phyloP scores from a whole-genome alignment of 1,139 yeast species.

The Kodamaea sp. region DNA sequence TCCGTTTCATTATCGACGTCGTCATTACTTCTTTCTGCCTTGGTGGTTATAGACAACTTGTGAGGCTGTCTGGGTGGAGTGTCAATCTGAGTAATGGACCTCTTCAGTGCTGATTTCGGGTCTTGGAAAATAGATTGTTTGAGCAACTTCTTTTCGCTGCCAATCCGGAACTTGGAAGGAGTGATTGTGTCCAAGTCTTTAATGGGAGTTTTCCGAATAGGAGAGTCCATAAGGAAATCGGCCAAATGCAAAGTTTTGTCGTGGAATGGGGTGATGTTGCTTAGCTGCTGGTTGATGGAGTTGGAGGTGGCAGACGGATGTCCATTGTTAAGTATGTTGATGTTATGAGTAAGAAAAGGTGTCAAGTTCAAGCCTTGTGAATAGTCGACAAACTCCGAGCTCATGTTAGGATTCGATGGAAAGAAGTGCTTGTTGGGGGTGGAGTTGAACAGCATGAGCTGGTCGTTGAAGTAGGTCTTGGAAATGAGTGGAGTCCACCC shows the following conservation, averaged over 20 bases:
- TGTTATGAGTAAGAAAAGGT: constrained; percentile 45
- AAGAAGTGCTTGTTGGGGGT: constrained; percentile 31
- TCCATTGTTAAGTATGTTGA: constrained; percentile 22
- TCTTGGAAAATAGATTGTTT: constrained; percentile 23
- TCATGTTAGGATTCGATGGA: constrained; percentile 11
- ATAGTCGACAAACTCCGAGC: constrained; percentile 27
- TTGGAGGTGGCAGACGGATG: constrained; percentile 16
- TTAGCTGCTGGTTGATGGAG: constrained; percentile 19
- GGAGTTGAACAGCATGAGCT: constrained; percentile 35
- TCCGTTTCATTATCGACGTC: constrained; percentile 8
- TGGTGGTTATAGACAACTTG: constrained; percentile 27
- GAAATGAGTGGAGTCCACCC: constrained; percentile 51
- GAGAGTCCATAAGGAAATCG: constrained; percentile 50
- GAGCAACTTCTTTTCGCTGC: constrained; percentile 20
- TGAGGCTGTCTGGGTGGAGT: constrained; percentile 46
- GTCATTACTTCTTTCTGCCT: constrained; percentile 17
- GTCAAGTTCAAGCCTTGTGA: constrained; percentile 45
- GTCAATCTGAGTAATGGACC: constrained; percentile 40
- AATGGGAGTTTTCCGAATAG: constrained; percentile 34
- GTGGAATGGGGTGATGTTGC: constrained; percentile 44
- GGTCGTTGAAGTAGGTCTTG: constrained; percentile 41
- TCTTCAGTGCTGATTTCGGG: constrained; percentile 30
- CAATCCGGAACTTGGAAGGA: constrained; percentile 41
- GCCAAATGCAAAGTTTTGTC: constrained; percentile 45
- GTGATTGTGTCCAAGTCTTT: constrained; percentile 44